Conservation (phyloP, 2,329 filamentous ascomycete genomes). For the Aspergillus carbonarius region DNA sequence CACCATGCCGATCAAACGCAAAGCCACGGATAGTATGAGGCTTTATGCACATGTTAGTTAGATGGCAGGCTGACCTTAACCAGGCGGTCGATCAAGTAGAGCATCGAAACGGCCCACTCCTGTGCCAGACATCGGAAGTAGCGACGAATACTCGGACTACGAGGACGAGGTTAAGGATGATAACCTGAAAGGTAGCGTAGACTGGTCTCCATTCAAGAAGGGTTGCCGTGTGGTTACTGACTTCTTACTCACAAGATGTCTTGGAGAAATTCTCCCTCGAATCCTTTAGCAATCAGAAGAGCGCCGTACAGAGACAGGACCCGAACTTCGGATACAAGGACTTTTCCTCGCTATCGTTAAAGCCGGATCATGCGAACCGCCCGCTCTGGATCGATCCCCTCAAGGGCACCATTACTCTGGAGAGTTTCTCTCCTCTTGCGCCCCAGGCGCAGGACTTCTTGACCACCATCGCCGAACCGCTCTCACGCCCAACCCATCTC, state of each 20-base stretch:
- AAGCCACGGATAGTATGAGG: conserved; percentile 57
- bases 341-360: conserved; percentile 78
- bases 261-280: conserved; percentile 56
- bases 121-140: conserved; percentile 50
- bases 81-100: conserved; percentile 47
- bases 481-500: conserved; percentile 83
- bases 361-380: conserved; percentile 83
- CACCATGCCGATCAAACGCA: conserved; percentile 69
- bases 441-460: conserved; percentile 89
- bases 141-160: conserved; percentile 59
- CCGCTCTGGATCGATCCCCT: conserved; percentile 92
- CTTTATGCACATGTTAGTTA: conserved; percentile 19
- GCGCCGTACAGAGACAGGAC: conserved; percentile 46
- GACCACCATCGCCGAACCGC: conserved; percentile 90
- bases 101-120: conserved; percentile 50
- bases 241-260: conserved; percentile 34
- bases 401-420: conserved; percentile 83
- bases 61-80: conserved; percentile 32
- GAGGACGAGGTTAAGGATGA: conserved; percentile 50
- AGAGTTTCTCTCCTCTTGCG: conserved; percentile 88
- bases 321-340: conserved; percentile 66
- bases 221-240: conserved; percentile 22
- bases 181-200: conserved; percentile 46
- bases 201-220: conserved; percentile 11
- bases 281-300: conserved; percentile 50